Conservation (phyloP, 305 asterid species). For the Galium porrigens region DNA sequence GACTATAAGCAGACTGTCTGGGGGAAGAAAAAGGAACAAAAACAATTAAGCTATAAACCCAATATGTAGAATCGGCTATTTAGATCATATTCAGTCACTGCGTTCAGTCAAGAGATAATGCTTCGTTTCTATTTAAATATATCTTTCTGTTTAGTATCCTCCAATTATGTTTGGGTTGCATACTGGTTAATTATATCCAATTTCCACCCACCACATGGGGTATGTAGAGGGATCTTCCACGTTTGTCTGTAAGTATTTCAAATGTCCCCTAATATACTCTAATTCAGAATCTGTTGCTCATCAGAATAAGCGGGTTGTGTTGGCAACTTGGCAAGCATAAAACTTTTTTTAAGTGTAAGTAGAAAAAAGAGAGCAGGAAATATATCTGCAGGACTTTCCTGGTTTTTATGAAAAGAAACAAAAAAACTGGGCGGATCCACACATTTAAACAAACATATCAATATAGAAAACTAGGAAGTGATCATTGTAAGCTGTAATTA, state of each 20-base stretch:
- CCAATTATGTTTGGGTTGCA: not conserved
- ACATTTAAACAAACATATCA: not conserved
- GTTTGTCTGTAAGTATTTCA: not conserved
- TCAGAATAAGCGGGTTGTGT: not conserved
- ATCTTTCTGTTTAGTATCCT: not conserved
- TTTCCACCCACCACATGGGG: not conserved
- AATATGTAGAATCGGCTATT: not conserved
- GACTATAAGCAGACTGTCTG: constrained; percentile 1
- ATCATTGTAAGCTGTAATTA: not conserved
- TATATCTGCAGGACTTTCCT: not conserved
- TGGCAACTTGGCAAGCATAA: not conserved
- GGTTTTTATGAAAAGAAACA: not conserved
- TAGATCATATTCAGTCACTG: not conserved
- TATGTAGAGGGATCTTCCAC: not conserved
- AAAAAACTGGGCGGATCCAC: not conserved
- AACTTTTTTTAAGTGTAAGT: not conserved
- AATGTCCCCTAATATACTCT: not conserved
- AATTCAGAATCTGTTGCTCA: not conserved
- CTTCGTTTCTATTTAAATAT: not conserved
- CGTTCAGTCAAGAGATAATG: not conserved
- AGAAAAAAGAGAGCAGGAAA: not conserved
- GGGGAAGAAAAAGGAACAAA: not conserved
- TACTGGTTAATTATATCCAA: not conserved
- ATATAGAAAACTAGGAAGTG: not conserved
- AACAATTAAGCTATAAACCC: not conserved